Evolutionary conservation across 495 filamentous ascomycete species (phyloP), one percentile per base, ranked within the genome.

Genomic region (Aspergillus baeticus): DNA sequence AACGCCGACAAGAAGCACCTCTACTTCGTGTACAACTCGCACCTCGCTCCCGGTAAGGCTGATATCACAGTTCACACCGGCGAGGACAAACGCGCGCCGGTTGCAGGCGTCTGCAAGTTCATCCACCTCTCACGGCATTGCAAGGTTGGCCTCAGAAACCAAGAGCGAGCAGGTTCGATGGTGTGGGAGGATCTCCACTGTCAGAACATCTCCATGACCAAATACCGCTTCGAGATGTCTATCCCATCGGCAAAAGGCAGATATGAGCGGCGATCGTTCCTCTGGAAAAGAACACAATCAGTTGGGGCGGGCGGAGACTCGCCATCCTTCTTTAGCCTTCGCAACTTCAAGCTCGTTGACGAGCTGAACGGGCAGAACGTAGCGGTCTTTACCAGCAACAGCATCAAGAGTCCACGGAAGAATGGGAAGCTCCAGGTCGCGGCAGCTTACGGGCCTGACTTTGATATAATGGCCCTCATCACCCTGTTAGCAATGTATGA

Each of bases 41-140:
- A 31, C 10, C 31, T 65, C 21, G 64, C 43, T 20, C 64, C 68
- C 1, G 62, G 59, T 15, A 75, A 74, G 41, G 62, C 68, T 13
- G 69, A 73, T 21, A 56, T 75, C 20, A 69, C 68, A 3, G 62
- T 73, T 53, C 69, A 77, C 55, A 31, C 56, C 10, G 67, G 71
- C 10, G 7, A 51, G 1, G 60, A 69, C 60, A 59, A 59, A 13
- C 61, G 47, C 2, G 64, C 54, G 6, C 69, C 69, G 11, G 52
- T 70, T 17, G 63, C 54, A 35, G 70, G 61, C 0, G 58, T 68
- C 7, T 67, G 63, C 56, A 69, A 71, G 49, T 76, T 67, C 62
- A 60, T 57, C 13, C 69, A 70, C 37, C 68, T 76, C 51, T 72
- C 72, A 5, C 57, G 63, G 22, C 63, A 69, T 54, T 47, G 60